A percentile compares a stretch with the other conserved stretches of the same genome.
phyloP scores from a whole-genome alignment of 768 basidiomycete species.

The Holtermannia corniformis region DNA sequence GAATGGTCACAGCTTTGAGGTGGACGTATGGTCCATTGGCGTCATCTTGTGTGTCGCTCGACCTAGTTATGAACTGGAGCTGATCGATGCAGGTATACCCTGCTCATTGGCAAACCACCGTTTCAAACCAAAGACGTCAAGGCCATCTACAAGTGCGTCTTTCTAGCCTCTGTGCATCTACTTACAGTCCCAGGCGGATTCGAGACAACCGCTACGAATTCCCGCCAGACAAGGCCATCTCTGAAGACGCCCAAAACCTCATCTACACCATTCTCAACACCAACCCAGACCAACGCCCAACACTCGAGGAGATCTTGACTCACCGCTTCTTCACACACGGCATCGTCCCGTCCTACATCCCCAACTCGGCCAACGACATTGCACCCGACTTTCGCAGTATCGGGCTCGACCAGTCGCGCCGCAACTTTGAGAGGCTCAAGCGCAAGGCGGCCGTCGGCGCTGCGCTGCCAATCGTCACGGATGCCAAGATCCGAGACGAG shows the following conservation, averaged over 20 bases:
- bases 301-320: slow-evolving; percentile 71
- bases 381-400: slow-evolving; percentile 64
- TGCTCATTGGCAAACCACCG: slow-evolving; percentile 86
- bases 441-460: slow-evolving; percentile 27
- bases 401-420: slow-evolving; percentile 55
- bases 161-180: neutral
- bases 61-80: neutral
- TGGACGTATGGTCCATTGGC: slow-evolving; percentile 95
- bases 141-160: slow-evolving; percentile 74
- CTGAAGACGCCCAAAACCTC: slow-evolving; percentile 61
- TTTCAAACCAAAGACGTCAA: slow-evolving; percentile 99
- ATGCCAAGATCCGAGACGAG: slow-evolving; percentile 12
- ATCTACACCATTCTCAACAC: slow-evolving; percentile 77
- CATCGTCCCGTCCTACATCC: slow-evolving; percentile 70
- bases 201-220: slow-evolving; percentile 89
- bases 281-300: slow-evolving; percentile 62
- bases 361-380: slow-evolving; percentile 62
- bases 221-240: slow-evolving; percentile 64
- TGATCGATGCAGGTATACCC: slow-evolving; percentile 55
- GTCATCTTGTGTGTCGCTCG: slow-evolving; percentile 58
- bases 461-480: slow-evolving; percentile 18
- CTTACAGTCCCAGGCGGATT: slow-evolving; percentile 59
- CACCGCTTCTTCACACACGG: slow-evolving; percentile 77
- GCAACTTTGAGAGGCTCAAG: slow-evolving; percentile 59
- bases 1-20: slow-evolving; percentile 95